phyloP scores from a whole-genome alignment of 2,329 filamentous ascomycete genomes.

The Botryosphaeria dothidea region DNA sequence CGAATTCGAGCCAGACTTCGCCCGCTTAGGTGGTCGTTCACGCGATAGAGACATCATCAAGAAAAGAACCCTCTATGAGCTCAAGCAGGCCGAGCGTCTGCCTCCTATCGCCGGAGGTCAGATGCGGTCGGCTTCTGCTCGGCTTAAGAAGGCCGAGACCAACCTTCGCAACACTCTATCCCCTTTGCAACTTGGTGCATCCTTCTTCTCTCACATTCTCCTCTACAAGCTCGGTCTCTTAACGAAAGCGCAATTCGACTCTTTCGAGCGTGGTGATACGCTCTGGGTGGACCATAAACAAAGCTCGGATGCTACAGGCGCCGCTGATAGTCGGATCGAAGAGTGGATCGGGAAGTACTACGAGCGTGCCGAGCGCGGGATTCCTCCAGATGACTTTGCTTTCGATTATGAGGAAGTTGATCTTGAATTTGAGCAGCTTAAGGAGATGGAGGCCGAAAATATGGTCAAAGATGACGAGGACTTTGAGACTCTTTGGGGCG shows the following conservation, averaged over 20 bases:
- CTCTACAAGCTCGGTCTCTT: conserved; percentile 61
- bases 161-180: conserved; percentile 44
- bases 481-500: conserved; percentile 40
- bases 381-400: conserved; percentile 51
- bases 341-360: conserved; percentile 61
- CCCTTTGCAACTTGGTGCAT: conserved; percentile 42
- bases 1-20: conserved; percentile 62
- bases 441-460: conserved; percentile 61
- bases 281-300: conserved; percentile 39
- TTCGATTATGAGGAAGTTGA: conserved; percentile 62
- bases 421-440: conserved; percentile 60
- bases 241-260: conserved; percentile 62
- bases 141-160: conserved; percentile 46
- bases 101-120: conserved; percentile 36
- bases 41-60: conserved; percentile 64
- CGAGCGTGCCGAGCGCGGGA: conserved; percentile 45
- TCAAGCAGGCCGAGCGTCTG: conserved; percentile 13
- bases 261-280: conserved; percentile 54
- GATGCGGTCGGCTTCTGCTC: conserved; percentile 39
- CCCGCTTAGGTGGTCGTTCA: conserved; percentile 70
- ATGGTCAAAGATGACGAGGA: conserved; percentile 55
- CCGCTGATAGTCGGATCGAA: conserved; percentile 43
- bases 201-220: conserved; percentile 55
- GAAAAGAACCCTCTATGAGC: conserved; percentile 62
- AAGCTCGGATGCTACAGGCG: conserved; percentile 17